Base-by-base conservation (phyloP, 164 flowering plant species). In the Chloranthus sessilifolius region DNA sequence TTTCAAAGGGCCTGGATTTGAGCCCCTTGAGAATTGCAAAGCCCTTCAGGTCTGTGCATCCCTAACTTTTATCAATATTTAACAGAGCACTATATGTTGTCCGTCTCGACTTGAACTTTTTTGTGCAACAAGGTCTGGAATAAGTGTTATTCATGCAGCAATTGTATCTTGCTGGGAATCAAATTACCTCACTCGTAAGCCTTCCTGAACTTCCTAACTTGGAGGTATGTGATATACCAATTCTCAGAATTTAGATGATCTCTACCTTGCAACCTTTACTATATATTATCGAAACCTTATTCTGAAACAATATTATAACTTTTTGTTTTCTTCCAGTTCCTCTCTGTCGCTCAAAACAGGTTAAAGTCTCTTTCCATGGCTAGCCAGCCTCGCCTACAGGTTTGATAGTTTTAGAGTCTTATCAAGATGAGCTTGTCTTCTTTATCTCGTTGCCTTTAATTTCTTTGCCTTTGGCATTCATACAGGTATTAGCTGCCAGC, bases 91-190 rank as follows among this genome's bases (percentile, higher is more conserved):
- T 26, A 4, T 52, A 3, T 27, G 33, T 33, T 21, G 30, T 44
- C 12, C 43, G 15, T 45, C 25, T 22, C 22, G 16, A 34, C 1
- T 50, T 43, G 24, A 27, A 16, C 36, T 40, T 47, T 30, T 15
- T 26, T 27, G n/a, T 21, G 26, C 22, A 24, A 7, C 23, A 38
- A 26, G 44, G 36, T 36, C 44, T 65, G 51, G 56, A 40, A 45
- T 44, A 29, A 43, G 26, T 54, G 39, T 50, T 51, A 37, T 57
- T 47, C 39, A 5, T 73, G 58, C 69, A 94, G 99, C 99, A 94
- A 94, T 75, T 94, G 1, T 94, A 94, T 66, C 96, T 94, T 57
- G 99, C 99, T 69, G 99, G 99, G 43, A 94, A 94, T 66, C 95
- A 94, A 65, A 89, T 94, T 53, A 83, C 92, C 24, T 94, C 99